phyloP scores from a whole-genome alignment of 225 moss, liverwort and hornwort genomes.

The Thuidium tamariscinum region DNA sequence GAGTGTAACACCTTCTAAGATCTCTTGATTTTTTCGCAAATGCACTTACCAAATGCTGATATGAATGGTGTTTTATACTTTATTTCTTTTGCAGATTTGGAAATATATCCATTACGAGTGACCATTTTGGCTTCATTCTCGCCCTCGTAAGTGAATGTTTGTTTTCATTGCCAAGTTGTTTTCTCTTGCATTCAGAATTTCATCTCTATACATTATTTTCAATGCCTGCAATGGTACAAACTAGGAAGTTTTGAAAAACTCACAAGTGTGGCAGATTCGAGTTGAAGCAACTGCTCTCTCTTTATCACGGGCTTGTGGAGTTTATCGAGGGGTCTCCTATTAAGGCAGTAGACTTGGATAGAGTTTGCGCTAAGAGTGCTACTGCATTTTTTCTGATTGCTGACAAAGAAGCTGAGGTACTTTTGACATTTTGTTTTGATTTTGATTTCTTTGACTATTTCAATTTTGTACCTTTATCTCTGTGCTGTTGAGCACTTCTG shows the following conservation, averaged over 20 bases:
- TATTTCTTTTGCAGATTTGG: conserved; percentile 51
- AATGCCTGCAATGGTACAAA: not conserved
- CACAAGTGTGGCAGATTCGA: conserved; percentile 53
- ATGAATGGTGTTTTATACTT: not conserved
- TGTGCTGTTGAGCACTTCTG: not conserved
- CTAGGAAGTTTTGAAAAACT: not conserved
- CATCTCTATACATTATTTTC: not conserved
- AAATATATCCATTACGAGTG: conserved; percentile 67
- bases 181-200: not conserved
- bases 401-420: conserved; percentile 61
- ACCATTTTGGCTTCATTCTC: conserved; percentile 74
- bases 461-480: not conserved
- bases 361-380: conserved; percentile 69
- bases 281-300: conserved; percentile 59
- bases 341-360: conserved; percentile 53
- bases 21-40: not conserved
- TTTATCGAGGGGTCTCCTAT: conserved; percentile 92
- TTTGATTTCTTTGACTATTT: not conserved
- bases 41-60: not conserved
- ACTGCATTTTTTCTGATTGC: conserved; percentile 81
- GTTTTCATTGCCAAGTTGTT: not conserved
- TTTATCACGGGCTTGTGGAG: conserved; percentile 73
- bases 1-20: not conserved
- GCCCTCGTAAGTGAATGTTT: conserved; percentile 61
- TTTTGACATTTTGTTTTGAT: not conserved